Conservation (phyloP, 2,329 filamentous ascomycete species). For the Diaporthe australafricana region DNA sequence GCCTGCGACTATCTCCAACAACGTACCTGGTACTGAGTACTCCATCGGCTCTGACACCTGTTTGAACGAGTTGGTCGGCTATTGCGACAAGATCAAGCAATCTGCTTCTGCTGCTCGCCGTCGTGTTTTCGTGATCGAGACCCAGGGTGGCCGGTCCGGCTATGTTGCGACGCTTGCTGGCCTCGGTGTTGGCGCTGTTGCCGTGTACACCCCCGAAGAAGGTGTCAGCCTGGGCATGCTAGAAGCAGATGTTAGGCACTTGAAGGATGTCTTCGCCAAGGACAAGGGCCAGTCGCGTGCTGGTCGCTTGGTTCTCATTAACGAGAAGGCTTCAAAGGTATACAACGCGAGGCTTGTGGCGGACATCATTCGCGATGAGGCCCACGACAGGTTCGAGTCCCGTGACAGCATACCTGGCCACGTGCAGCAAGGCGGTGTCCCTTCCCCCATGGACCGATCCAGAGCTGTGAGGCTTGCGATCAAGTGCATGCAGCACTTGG, state of each 20-base stretch:
- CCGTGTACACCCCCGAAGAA: conserved; percentile 97
- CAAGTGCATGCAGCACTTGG: conserved; percentile 92
- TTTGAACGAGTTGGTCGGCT: conserved; percentile 92
- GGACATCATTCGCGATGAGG: conserved; percentile 94
- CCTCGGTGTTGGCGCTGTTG: conserved; percentile 89
- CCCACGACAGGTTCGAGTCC: conserved; percentile 90
- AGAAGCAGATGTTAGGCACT: conserved; percentile 86
- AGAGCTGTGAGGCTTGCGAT: conserved; percentile 92
- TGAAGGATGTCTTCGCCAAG: conserved; percentile 85
- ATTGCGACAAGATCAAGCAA: conserved; percentile 98
- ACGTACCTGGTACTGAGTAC: conserved; percentile 97
- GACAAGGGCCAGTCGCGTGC: conserved; percentile 91
- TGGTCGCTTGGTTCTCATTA: conserved; percentile 94
- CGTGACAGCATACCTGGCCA: conserved; percentile 92
- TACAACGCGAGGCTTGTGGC: conserved; percentile 95
- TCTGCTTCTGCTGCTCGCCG: conserved; percentile 93
- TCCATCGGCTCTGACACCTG: conserved; percentile 97
- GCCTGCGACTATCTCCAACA: conserved; percentile 98
- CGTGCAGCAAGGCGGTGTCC: conserved; percentile 93
- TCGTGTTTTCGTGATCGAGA: conserved; percentile 97
- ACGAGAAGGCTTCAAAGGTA: conserved; percentile 90
- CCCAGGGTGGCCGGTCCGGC: conserved; percentile 92
- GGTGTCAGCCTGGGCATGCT: conserved; percentile 95
- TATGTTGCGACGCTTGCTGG: conserved; percentile 94
- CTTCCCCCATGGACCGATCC: conserved; percentile 95